These are phyloP conservation scores for Kockovaella imperatae DNA, from an alignment of 768 basidiomycete genomes.

Conservation along the genomic window DNA sequence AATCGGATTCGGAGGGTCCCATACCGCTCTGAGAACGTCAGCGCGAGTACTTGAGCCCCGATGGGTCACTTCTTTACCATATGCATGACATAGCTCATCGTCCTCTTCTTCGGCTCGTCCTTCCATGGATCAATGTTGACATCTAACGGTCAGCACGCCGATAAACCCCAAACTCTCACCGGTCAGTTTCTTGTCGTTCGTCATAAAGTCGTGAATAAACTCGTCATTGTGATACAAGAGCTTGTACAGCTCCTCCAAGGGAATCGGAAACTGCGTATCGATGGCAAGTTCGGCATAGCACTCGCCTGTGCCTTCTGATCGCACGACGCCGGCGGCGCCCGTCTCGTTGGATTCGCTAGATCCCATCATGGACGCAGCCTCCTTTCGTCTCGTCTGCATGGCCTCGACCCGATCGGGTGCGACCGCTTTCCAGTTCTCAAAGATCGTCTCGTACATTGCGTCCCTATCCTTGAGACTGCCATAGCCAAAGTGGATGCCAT, in stretches of 20 bases:
- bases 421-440: conserved; percentile 13
- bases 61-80: conserved; percentile 12
- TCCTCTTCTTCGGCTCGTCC: conserved; percentile 8
- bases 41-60: neutral
- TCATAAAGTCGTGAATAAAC: conserved; percentile 16
- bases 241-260: conserved; percentile 16
- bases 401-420: conserved; percentile 12
- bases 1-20: conserved; percentile 19
- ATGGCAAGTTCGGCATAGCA: conserved; percentile 15
- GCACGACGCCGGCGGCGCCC: conserved; percentile 2
- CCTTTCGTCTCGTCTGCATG: too few species aligned
- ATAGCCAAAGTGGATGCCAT: conserved; percentile 14
- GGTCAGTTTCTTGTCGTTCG: conserved; percentile 15
- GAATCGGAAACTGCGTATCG: conserved; percentile 14
- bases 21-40: conserved; percentile 19
- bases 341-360: neutral
- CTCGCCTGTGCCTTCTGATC: conserved; percentile 9
- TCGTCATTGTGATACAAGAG: conserved; percentile 21
- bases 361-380: too few species aligned
- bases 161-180: conserved; percentile 13
- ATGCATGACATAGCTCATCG: conserved; percentile 21
- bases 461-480: conserved; percentile 24
- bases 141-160: conserved; percentile 4
- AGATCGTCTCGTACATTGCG: conserved; percentile 12
- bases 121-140: conserved; percentile 15